Conservation (phyloP, 805 yeast genomes). For the Candida vartiovaarae region DNA sequence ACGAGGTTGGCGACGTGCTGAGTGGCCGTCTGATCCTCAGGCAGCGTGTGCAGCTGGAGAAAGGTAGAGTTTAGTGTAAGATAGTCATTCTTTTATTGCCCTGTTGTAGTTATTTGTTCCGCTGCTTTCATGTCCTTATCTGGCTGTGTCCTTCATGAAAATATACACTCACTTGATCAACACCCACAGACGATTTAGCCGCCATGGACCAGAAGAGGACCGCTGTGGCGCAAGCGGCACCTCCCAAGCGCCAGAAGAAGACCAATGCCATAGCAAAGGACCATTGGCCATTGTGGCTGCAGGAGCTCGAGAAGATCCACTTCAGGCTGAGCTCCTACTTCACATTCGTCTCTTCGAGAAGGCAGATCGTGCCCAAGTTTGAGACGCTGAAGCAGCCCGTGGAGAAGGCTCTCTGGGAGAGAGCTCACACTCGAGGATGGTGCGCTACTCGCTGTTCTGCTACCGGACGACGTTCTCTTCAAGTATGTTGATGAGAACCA, state of each 20-base stretch:
- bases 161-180: too few relatives aligned
- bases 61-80: too few relatives aligned
- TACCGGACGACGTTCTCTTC: conserved; percentile 65
- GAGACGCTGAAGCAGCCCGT: conserved; percentile 46
- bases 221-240: too few relatives aligned
- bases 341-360: conserved; percentile 55
- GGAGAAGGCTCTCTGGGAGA: conserved; percentile 40
- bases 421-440: conserved; percentile 45
- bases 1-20: conserved; percentile 55
- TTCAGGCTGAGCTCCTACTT: conserved; percentile 51
- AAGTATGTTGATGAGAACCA: conserved; percentile 79
- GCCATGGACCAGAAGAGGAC: too few relatives aligned
- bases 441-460: conserved; percentile 51
- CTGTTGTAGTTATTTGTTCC: too few relatives aligned
- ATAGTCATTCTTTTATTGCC: too few relatives aligned
- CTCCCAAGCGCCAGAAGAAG: conserved; percentile 1
- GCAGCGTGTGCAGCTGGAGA: conserved; percentile 8
- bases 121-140: too few relatives aligned
- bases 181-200: too few relatives aligned
- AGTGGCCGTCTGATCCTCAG: conserved; percentile 61
- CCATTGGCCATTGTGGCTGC: conserved; percentile 26
- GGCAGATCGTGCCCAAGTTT: conserved; percentile 53
- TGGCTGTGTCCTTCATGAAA: too few relatives aligned
- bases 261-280: conserved; percentile 2
- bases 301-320: conserved; percentile 40